A percentile compares a stretch with the other conserved stretches of the same genome.
Conservation (phyloP, 2,329 filamentous ascomycete genomes). For the Phialemonium atrogriseum region DNA sequence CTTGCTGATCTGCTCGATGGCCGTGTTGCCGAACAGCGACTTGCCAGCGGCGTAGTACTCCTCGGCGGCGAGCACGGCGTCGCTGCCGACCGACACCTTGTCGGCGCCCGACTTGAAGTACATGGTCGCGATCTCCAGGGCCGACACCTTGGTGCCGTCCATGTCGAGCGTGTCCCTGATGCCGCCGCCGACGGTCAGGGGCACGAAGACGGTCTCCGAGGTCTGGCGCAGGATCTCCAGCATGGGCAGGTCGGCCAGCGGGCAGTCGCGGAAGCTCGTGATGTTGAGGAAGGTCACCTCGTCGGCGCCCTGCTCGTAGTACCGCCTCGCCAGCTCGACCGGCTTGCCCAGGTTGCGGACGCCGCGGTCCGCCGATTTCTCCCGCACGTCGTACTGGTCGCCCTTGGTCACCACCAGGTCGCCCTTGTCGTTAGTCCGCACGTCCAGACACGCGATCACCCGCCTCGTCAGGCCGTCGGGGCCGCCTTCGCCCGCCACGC, state of each 20-base stretch:
- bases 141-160: slow-evolving; percentile 77
- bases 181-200: slow-evolving; percentile 88
- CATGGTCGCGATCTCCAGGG: slow-evolving; percentile 87
- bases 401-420: slow-evolving; percentile 97
- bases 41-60: slow-evolving; percentile 70
- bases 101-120: slow-evolving; percentile 97
- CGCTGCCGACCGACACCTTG: slow-evolving; percentile 94
- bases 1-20: slow-evolving; percentile 88
- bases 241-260: slow-evolving; percentile 88
- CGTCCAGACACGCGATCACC: slow-evolving; percentile 93
- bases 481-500: too few relatives aligned
- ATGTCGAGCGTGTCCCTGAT: slow-evolving; percentile 89
- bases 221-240: slow-evolving; percentile 82
- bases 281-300: slow-evolving; percentile 98
- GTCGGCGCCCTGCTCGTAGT: slow-evolving; percentile 95
- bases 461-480: slow-evolving; percentile 75
- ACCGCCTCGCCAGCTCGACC: slow-evolving; percentile 84
- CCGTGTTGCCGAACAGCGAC: slow-evolving; percentile 69
- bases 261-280: slow-evolving; percentile 93
- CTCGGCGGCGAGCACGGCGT: slow-evolving; percentile 88
- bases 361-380: slow-evolving; percentile 59
- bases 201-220: slow-evolving; percentile 89
- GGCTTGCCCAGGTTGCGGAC: slow-evolving; percentile 96
- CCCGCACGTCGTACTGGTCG: slow-evolving; percentile 96
- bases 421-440: slow-evolving; percentile 86